Evolutionary conservation across 2,329 filamentous ascomycete genomes (phyloP).

Genomic region (Talaromyces sp.): DNA sequence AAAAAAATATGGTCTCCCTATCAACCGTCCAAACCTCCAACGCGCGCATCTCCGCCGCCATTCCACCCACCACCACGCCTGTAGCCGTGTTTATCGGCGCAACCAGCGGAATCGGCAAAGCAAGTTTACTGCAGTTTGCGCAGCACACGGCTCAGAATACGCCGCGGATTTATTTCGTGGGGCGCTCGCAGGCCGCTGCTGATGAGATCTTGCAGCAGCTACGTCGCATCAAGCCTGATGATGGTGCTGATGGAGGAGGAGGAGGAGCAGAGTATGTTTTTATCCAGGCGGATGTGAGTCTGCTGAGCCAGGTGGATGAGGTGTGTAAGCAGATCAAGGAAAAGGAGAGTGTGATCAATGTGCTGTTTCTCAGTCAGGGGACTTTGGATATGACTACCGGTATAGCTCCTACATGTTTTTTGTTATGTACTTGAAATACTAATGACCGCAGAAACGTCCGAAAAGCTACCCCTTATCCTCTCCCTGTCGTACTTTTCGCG

Average conservation of each 20-base stretch:
- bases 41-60: neutral
- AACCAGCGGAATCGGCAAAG: conserved; percentile 50
- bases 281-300: conserved; percentile 30
- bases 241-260: no score
- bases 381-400: conserved; percentile 16
- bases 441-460: conserved; percentile 16
- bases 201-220: conserved; percentile 43
- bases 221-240: conserved; percentile 18
- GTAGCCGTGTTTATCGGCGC: conserved; percentile 31
- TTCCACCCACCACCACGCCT: neutral
- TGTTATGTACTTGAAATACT: conserved; percentile 27
- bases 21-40: neutral
- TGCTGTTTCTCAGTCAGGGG: conserved; percentile 35
- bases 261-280: conserved; percentile 20
- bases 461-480: conserved; percentile 45
- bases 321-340: conserved; percentile 25
- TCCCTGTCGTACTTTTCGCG: conserved; percentile 45
- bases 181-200: conserved; percentile 35
- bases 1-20: neutral
- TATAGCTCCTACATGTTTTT: conserved; percentile 15
- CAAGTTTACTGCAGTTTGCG: conserved; percentile 45
- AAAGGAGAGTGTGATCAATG: conserved; percentile 29
- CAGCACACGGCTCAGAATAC: conserved; percentile 26
- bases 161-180: conserved; percentile 51
- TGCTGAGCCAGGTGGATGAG: conserved; percentile 30